phyloP scores from a whole-genome alignment of 495 filamentous ascomycete species.

The Trichocladium antarcticum region DNA sequence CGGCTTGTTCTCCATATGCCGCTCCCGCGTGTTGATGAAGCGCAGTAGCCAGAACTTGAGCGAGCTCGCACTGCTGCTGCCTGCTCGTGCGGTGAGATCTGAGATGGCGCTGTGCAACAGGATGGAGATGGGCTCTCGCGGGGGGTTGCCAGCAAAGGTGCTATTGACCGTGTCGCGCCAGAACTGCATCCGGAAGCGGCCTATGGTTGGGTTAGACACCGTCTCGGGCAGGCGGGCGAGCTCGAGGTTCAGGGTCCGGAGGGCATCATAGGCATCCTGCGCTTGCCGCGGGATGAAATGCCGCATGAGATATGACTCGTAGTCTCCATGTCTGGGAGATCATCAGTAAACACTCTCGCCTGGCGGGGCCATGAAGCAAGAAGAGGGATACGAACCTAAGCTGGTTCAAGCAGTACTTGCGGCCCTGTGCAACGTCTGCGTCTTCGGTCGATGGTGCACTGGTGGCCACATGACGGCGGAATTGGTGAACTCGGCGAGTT shows the following conservation, averaged over 20 bases:
- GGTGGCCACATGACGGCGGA: constrained; percentile 14
- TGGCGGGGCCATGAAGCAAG: background rate
- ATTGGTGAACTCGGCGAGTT: constrained; percentile 1
- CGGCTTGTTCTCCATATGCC: constrained; percentile 72
- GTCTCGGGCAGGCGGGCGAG: constrained; percentile 78
- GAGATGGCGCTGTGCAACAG: constrained; percentile 60
- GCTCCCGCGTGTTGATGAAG: constrained; percentile 66
- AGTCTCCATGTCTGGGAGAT: constrained; percentile 44
- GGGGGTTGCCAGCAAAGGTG: constrained; percentile 58
- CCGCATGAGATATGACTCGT: constrained; percentile 74
- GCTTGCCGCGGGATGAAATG: constrained; percentile 64
- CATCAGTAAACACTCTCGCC: background rate
- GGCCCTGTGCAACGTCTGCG: constrained; percentile 36
- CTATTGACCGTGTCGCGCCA: constrained; percentile 77
- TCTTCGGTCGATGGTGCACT: background rate
- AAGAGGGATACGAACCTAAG: constrained; percentile 26
- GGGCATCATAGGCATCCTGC: constrained; percentile 73
- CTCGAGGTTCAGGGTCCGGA: constrained; percentile 88
- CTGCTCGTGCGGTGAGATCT: constrained; percentile 43
- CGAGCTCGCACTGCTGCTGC: constrained; percentile 43
- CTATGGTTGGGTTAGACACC: constrained; percentile 69
- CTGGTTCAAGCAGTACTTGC: constrained; percentile 39
- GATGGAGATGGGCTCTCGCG: constrained; percentile 84
- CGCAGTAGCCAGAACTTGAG: constrained; percentile 74
- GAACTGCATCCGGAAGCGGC: constrained; percentile 82